Conservation (phyloP, 441 rosid species). For the Arabidopsis lyrata region DNA sequence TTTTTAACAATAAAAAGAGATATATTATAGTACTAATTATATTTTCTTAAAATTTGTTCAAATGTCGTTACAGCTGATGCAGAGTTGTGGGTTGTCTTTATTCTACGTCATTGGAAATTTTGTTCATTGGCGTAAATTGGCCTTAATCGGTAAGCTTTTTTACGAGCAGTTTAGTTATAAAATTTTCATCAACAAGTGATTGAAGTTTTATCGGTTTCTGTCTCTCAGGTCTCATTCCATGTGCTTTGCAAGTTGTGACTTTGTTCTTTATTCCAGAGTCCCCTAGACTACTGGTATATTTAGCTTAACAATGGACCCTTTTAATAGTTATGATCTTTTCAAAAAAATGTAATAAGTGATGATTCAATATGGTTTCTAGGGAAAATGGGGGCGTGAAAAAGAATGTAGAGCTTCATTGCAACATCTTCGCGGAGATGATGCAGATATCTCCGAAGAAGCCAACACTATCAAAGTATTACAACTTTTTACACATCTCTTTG, state of each 20-base stretch:
- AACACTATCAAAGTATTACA: constrained; percentile 57
- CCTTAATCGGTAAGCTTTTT: constrained; percentile 45
- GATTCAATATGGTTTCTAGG: constrained; percentile 46
- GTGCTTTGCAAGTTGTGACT: constrained; percentile 48
- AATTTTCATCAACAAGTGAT: neutral
- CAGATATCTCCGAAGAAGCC: constrained; percentile 62
- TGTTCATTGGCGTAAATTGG: constrained; percentile 63
- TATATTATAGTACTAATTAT: constrained; percentile 5
- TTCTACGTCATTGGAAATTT: constrained; percentile 60
- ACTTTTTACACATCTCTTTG: constrained; percentile 4
- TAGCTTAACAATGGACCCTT: constrained; percentile 1
- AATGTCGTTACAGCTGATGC: constrained; percentile 56
- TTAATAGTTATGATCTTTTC: neutral
- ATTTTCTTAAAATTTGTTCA: neutral
- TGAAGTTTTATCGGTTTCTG: neutral
- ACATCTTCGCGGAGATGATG: constrained; percentile 58
- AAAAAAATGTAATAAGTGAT: neutral
- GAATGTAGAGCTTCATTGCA: constrained; percentile 61
- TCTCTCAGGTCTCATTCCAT: constrained; percentile 48
- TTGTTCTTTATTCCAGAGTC: constrained; percentile 64
- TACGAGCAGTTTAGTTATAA: neutral
- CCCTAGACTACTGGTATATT: constrained; percentile 55
- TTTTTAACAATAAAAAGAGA: neutral
- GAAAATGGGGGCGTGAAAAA: constrained; percentile 52
- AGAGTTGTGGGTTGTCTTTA: constrained; percentile 55